Evolutionary conservation across 805 yeast species (phyloP).

Genomic region (Kodamaea neixiangensis): DNA sequence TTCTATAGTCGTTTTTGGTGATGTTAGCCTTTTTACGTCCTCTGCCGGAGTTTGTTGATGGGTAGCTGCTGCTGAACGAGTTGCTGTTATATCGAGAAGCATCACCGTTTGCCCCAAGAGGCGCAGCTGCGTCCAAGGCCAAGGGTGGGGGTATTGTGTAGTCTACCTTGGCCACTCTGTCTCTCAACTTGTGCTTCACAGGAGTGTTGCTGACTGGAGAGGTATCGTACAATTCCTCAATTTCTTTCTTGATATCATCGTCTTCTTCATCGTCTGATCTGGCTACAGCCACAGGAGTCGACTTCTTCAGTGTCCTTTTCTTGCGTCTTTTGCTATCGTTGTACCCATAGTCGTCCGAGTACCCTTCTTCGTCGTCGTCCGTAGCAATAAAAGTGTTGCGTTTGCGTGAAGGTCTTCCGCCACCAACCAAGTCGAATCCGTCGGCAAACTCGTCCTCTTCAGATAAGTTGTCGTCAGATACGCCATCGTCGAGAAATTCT

Average conservation of each 20-base stretch:
- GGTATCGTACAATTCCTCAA: constrained; percentile 63
- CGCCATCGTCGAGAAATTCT: constrained; percentile 8
- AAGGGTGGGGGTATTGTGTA: constrained; percentile 81
- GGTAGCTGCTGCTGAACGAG: not conserved
- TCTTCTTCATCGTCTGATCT: constrained; percentile 24
- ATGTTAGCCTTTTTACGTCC: constrained; percentile 25
- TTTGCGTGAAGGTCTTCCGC: constrained; percentile 10
- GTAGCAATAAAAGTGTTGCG: constrained; percentile 38
- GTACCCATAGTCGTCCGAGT: constrained; percentile 12
- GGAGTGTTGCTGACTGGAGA: constrained; percentile 54
- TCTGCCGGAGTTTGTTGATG: constrained; percentile 32
- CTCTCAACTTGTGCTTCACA: constrained; percentile 43
- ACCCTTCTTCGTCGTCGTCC: constrained; percentile 35
- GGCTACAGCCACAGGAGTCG: not conserved
- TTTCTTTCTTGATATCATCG: constrained; percentile 58
- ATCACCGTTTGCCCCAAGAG: not conserved
- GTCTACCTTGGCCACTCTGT: constrained; percentile 61
- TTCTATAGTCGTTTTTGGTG: constrained; percentile 49
- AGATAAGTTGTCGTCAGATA: not conserved
- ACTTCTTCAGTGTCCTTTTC: constrained; percentile 13
- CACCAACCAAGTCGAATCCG: constrained; percentile 11
- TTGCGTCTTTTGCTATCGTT: constrained; percentile 9
- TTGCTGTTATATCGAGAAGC: not conserved
- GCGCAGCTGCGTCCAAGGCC: not conserved
- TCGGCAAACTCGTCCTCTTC: constrained; percentile 17